Evolutionary conservation across 164 flowering plant genomes (phyloP).

Genomic region (Dillenia turbinata): DNA sequence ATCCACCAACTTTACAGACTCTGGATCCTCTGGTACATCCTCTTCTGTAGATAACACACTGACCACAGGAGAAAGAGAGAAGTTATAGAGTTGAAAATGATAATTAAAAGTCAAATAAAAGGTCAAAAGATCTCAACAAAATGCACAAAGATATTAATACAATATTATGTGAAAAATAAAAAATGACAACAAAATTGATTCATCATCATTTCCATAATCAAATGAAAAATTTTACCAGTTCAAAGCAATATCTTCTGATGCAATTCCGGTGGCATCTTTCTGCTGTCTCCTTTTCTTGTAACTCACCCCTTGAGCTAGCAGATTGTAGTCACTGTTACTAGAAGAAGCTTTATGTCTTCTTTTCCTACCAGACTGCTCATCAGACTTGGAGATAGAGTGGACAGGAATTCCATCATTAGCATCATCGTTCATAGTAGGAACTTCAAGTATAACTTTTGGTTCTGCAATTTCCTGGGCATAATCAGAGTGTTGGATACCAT

Average conservation of each 20-base stretch:
- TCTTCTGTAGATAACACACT: conserved; percentile 25
- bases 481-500: conserved; percentile 5
- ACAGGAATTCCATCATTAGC: conserved; percentile 12
- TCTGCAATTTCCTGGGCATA: conserved; percentile 18
- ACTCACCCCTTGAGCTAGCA: conserved; percentile 21
- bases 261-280: conserved; percentile 9
- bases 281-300: conserved; percentile 51
- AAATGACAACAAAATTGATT: background rate
- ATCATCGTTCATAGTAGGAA: conserved; percentile 22
- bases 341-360: conserved; percentile 24
- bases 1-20: conserved; percentile 12
- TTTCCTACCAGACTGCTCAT: conserved; percentile 34
- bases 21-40: conserved; percentile 18
- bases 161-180: background rate
- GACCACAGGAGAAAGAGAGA: conserved; percentile 10
- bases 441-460: conserved; percentile 43
- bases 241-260: conserved; percentile 14
- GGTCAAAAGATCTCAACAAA: background rate
- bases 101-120: background rate
- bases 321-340: conserved; percentile 14
- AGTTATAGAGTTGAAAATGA: background rate
- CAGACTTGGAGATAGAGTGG: conserved; percentile 18
- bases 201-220: background rate
- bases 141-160: background rate
- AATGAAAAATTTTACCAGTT: conserved; percentile 27